These are phyloP conservation scores for Cavenderia fasciculata DNA, from an alignment of 78 protist species.

Conservation along the genomic window DNA sequence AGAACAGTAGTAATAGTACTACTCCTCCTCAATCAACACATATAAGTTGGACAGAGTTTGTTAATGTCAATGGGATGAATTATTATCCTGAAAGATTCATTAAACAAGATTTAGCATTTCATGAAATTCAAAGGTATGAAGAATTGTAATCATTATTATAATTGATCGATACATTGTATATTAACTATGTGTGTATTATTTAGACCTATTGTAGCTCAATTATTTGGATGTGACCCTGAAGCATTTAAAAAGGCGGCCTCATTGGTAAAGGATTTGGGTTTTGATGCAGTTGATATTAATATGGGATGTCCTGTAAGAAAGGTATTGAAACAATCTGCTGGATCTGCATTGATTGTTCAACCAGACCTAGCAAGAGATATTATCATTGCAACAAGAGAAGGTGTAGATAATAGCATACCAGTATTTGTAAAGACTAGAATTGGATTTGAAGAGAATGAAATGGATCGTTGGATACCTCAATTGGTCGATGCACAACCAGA, in stretches of 20 bases:
- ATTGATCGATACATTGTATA: background rate
- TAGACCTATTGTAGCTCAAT: slow-evolving; percentile 47
- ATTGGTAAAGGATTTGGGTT: slow-evolving; percentile 15
- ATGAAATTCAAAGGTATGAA: background rate
- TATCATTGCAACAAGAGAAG: background rate
- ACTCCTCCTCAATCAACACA: background rate
- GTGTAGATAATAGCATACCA: background rate
- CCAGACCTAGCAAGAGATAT: slow-evolving; percentile 16
- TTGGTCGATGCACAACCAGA: slow-evolving; percentile 14
- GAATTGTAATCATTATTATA: too few species aligned
- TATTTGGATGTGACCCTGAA: slow-evolving; percentile 47
- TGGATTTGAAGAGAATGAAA: slow-evolving; percentile 64
- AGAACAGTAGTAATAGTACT: too few species aligned
- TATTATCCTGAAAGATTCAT: background rate
- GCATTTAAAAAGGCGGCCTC: background rate
- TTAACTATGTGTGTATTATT: too few species aligned
- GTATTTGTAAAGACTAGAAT: slow-evolving; percentile 63
- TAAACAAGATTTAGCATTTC: background rate
- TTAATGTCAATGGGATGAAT: slow-evolving; percentile 24
- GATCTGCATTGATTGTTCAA: slow-evolving; percentile 29
- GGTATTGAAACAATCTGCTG: slow-evolving; percentile 59
- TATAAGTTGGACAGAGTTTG: slow-evolving; percentile 42
- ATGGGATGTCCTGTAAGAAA: slow-evolving; percentile 73
- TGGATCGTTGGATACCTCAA: slow-evolving; percentile 51
- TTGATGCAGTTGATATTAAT: slow-evolving; percentile 54